These are phyloP conservation scores for Ogataea polymorpha DNA, from an alignment of 805 yeast genomes.

Conservation along the genomic window DNA sequence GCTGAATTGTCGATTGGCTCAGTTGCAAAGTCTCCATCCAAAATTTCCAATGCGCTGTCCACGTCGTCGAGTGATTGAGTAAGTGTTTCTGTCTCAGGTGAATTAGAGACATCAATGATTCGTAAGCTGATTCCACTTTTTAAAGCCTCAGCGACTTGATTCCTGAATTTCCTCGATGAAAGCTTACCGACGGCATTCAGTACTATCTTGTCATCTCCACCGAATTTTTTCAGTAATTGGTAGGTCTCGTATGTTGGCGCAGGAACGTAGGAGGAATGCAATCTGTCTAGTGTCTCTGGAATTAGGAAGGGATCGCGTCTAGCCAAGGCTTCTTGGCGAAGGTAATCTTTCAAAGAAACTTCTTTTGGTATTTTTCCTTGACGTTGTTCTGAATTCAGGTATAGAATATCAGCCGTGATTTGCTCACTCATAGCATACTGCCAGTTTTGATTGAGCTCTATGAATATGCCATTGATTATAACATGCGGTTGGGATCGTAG, in stretches of 20 bases:
- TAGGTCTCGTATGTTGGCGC: slow-evolving; percentile 5
- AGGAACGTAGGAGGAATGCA: slow-evolving; percentile 13
- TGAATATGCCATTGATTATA: slow-evolving; percentile 71
- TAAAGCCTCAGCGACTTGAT: slow-evolving; percentile 42
- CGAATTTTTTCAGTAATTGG: slow-evolving; percentile 1
- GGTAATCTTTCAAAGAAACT: slow-evolving; percentile 34
- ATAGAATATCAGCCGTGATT: slow-evolving; percentile 48
- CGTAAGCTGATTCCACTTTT: slow-evolving; percentile 18
- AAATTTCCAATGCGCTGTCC: not conserved
- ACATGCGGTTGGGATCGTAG: slow-evolving; percentile 45
- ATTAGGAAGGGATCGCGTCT: slow-evolving; percentile 48
- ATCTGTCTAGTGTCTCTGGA: slow-evolving; percentile 43
- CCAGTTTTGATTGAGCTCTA: slow-evolving; percentile 50
- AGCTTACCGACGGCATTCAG: slow-evolving; percentile 63
- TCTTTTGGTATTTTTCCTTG: slow-evolving; percentile 29
- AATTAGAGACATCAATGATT: slow-evolving; percentile 9
- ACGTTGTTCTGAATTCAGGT: slow-evolving; percentile 30
- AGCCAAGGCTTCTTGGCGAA: slow-evolving; percentile 41
- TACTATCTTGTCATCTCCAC: slow-evolving; percentile 13
- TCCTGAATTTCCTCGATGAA: slow-evolving; percentile 32
- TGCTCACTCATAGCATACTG: slow-evolving; percentile 51
- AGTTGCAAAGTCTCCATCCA: slow-evolving; percentile 3
- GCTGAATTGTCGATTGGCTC: slow-evolving; percentile 4
- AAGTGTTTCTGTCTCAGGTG: not conserved
- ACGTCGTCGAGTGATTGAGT: too few species aligned